phyloP scores from a whole-genome alignment of 2,329 filamentous ascomycete genomes.

The Orbilia quercus region DNA sequence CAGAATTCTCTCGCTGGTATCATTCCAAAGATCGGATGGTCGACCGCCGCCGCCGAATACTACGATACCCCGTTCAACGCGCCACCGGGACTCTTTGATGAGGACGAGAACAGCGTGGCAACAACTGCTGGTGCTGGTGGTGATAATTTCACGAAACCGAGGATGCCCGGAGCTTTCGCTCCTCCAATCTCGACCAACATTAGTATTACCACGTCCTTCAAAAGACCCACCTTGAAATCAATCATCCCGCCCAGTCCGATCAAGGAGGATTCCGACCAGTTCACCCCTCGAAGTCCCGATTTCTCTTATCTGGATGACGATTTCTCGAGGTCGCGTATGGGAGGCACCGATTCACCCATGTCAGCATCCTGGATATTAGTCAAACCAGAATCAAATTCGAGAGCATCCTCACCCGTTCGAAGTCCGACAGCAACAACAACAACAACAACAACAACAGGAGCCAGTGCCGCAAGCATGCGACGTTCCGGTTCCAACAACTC shows the following conservation, averaged over 20 bases:
- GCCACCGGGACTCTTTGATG: constrained; percentile 50
- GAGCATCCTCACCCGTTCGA: constrained; percentile 35
- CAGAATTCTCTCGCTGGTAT: constrained; percentile 53
- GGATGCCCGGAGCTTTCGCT: constrained; percentile 6
- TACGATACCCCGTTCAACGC: constrained; percentile 54
- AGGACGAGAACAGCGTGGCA: constrained; percentile 20
- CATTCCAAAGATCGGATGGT: constrained; percentile 55
- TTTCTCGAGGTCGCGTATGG: constrained; percentile 35
- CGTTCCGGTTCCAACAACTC: constrained; percentile 39
- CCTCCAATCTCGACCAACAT: constrained; percentile 1
- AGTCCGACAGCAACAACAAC: too few species aligned
- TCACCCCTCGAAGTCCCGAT: constrained; percentile 33
- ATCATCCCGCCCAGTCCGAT: constrained; percentile 49
- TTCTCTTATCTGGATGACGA: constrained; percentile 45
- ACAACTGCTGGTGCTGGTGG: too few species aligned
- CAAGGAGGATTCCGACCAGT: constrained; percentile 32
- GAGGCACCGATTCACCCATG: constrained; percentile 50
- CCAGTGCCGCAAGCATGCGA: constrained; percentile 50
- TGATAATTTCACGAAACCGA: constrained; percentile 26
- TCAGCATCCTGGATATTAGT: constrained; percentile 52
- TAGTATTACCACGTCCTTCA: constrained; percentile 23
- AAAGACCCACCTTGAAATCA: constrained; percentile 42
- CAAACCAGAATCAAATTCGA: constrained; percentile 45
- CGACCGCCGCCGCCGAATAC: constrained; percentile 46
- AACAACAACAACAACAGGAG: too few species aligned